phyloP scores from a whole-genome alignment of 306 rosid species.

The Datisca glomerata region DNA sequence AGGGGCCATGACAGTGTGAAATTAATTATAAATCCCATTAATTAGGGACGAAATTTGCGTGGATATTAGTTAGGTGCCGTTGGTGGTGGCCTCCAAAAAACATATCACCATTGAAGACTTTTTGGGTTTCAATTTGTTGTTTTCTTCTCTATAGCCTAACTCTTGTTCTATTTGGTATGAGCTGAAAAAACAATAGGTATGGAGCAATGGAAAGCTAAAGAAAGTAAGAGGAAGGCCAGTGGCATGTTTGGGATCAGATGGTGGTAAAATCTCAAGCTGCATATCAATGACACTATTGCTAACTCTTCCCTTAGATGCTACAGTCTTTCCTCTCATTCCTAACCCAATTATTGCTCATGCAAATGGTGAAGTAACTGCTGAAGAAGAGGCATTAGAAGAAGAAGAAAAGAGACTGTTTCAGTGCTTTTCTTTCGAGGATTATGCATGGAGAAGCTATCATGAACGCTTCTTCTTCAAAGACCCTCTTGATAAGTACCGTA shows the following conservation, averaged over 20 bases:
- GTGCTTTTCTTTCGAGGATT: conserved; percentile 64
- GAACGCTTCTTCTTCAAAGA: conserved; percentile 52
- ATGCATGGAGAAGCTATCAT: conserved; percentile 74
- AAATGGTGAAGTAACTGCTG: background rate
- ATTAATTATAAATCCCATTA: no score
- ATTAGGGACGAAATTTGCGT: no score
- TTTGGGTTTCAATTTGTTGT: no score
- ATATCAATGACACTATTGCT: conserved; percentile 55
- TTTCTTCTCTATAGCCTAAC: background rate
- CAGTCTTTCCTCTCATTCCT: conserved; percentile 54
- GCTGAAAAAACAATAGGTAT: conserved; percentile 30
- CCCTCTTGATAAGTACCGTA: conserved; percentile 53
- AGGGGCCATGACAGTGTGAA: no score
- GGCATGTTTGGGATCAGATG: conserved; percentile 17
- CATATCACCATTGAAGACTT: no score
- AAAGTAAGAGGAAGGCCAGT: conserved; percentile 77
- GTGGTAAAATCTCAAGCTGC: conserved; percentile 16
- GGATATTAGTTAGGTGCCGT: no score
- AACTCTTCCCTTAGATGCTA: conserved; percentile 55
- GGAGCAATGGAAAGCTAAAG: conserved; percentile 81
- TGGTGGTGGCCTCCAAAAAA: no score
- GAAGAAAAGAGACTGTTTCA: conserved; percentile 25
- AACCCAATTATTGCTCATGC: conserved; percentile 11
- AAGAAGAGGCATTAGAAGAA: conserved; percentile 2
- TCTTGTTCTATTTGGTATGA: background rate